Evolutionary conservation across 148 eudicot genomes (phyloP).

Genomic region (Rhododendron williamsianum): DNA sequence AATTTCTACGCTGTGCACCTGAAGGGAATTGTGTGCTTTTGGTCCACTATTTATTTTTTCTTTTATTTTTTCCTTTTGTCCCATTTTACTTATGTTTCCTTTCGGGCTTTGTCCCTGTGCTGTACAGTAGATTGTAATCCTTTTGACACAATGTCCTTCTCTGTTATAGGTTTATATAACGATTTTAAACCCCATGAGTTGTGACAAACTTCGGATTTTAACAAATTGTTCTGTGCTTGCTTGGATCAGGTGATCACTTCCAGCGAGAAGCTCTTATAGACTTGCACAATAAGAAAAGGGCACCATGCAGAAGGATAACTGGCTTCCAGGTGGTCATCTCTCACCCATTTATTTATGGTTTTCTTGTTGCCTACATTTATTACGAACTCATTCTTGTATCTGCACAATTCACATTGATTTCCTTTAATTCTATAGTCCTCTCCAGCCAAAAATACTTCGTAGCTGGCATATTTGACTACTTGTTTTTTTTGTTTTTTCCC

Average conservation of each 20-base stretch:
- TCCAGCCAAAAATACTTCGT: background rate
- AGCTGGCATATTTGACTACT: background rate
- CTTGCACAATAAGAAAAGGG: constrained; percentile 61
- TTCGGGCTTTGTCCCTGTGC: background rate
- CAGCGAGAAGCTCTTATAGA: constrained; percentile 46
- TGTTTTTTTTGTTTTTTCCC: background rate
- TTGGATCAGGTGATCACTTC: too few relatives aligned
- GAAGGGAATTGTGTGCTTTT: constrained; percentile 52
- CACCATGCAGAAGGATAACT: constrained; percentile 71
- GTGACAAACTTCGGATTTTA: too few relatives aligned
- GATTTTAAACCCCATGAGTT: background rate
- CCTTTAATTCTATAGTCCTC: background rate
- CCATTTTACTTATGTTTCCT: background rate
- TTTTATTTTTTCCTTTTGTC: background rate
- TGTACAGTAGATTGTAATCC: too few relatives aligned
- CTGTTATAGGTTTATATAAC: too few relatives aligned
- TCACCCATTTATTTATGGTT: constrained; percentile 11
- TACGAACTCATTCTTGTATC: too few relatives aligned
- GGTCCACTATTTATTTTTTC: background rate
- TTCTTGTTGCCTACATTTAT: too few relatives aligned
- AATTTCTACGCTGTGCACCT: constrained; percentile 52
- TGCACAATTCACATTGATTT: too few relatives aligned
- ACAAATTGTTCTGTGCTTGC: too few relatives aligned
- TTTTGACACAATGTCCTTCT: background rate
- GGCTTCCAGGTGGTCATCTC: constrained; percentile 64